A percentile compares a stretch with the other conserved stretches of the same genome.
Evolutionary conservation across 768 basidiomycete genomes (phyloP).

Genomic region (Calvatia gigantea): DNA sequence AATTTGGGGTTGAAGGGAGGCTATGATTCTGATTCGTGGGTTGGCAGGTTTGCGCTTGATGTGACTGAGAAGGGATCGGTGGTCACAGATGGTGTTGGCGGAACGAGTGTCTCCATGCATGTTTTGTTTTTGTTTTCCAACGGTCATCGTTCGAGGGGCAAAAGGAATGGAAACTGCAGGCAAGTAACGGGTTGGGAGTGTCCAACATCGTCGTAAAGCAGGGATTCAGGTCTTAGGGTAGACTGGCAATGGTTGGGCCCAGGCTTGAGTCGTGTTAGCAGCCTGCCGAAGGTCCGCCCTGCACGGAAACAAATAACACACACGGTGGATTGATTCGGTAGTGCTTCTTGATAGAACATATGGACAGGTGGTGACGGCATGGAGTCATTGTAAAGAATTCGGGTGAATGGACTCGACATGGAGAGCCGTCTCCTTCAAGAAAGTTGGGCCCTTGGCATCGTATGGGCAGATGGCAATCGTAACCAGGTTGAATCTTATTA

Average conservation of each 20-base stretch:
- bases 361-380: not conserved
- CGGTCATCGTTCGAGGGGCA: not conserved
- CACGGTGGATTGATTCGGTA: constrained; percentile 1
- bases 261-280: not conserved
- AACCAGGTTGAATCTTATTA: not conserved
- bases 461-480: not conserved
- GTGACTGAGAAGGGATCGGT: not conserved
- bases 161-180: not conserved
- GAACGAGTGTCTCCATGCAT: not conserved
- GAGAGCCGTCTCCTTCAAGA: not conserved
- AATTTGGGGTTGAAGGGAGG: too few relatives aligned
- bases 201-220: not conserved
- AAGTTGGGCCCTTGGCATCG: not conserved
- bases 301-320: not conserved
- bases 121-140: not conserved
- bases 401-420: not conserved
- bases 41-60: too few relatives aligned
- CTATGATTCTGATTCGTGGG: too few relatives aligned
- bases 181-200: not conserved
- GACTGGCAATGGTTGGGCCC: not conserved
- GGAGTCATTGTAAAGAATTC: not conserved
- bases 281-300: constrained; percentile 3
- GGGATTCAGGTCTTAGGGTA: constrained; percentile 2
- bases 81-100: not conserved
- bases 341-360: not conserved